Evolutionary conservation across 192 early-diverging fungal species (phyloP).

Genomic region (Podila epigama): DNA sequence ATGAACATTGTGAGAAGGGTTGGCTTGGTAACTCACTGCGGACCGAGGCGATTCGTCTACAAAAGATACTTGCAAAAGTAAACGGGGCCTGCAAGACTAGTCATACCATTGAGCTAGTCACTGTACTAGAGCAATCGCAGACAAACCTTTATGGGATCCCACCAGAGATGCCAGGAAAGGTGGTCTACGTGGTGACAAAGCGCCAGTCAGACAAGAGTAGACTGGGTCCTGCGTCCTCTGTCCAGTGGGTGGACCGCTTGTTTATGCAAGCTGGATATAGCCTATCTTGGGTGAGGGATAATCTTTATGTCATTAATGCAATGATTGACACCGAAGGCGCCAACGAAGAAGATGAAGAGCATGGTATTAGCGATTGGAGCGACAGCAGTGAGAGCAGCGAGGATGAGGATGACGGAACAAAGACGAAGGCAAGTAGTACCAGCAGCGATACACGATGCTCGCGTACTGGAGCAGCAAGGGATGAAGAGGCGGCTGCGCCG

Average conservation of each 20-base stretch:
- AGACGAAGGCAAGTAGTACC: no score
- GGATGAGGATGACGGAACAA: background rate
- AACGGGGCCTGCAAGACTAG: background rate
- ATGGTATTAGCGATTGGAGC: background rate
- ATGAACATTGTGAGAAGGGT: background rate
- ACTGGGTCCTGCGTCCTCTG: constrained; percentile 13
- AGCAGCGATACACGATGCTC: no score
- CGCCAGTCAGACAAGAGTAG: constrained; percentile 5
- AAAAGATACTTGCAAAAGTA: background rate
- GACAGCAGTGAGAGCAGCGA: background rate
- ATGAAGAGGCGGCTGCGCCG: no score
- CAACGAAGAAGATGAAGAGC: background rate
- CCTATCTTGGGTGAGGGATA: constrained; percentile 9
- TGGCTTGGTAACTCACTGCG: background rate
- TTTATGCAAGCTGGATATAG: constrained; percentile 15
- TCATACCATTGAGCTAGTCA: constrained; percentile 8
- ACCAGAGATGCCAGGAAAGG: constrained; percentile 14
- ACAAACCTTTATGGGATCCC: constrained; percentile 15
- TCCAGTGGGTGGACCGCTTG: constrained; percentile 32
- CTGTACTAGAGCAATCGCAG: constrained; percentile 25
- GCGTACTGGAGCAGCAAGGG: no score
- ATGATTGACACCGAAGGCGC: background rate
- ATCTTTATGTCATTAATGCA: constrained; percentile 1
- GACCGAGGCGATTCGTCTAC: constrained; percentile 6
- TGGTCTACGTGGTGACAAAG: constrained; percentile 23